Base-by-base conservation (phyloP, 371 early-diverging fungal species). In the Massospora cicadina region DNA sequence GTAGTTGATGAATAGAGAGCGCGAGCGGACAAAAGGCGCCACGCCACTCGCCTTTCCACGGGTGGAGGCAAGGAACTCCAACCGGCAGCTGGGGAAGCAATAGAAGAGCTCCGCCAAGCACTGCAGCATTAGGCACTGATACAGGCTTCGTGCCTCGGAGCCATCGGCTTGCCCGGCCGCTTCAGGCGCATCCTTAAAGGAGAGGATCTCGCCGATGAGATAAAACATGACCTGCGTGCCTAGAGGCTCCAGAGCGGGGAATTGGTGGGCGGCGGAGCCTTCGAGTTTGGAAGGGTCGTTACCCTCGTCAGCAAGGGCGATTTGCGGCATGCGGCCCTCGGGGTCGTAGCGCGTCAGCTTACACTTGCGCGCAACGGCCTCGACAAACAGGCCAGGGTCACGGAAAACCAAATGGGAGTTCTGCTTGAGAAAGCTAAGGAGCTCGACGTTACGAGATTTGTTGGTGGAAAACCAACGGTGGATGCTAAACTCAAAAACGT, bases 121-220 rank as follows among this genome's bases (percentile, higher is more conserved):
- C 71, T 93, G 93, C 60, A 97, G 71, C 32, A 95, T 66, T 76
- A 89, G 91, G 59, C 88, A 85, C 24, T 90, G 84, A 64, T 86
- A 86, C 27, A 43, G 17, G 43, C 43, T 43, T 5, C 43, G 10
- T 10, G 43, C 43, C 10, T 43, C 43, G 17, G 5, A 10, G 43
- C 43, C 17, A 10, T 43, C 43, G 43, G 5, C 43, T 43, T 5
- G 17, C 5, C 43, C 17, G 17, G 43, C 10, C 43, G 43, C 43
- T 43, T 43, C 43, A 43, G 43, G 43, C 17, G 5, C 10, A 43
- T 26, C 33, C 65, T 65, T 0, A 55, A 5, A 13, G 66, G 59
- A 13, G 1, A 25, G 21, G 59, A 58, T 0, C 64, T 33, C 28
- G 43, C 70, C 43, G 17, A 43, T 43, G 10, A 43, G 17, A 17